phyloP scores from a whole-genome alignment of 1,284 basidiomycete species.

The Polyporus tsugae region DNA sequence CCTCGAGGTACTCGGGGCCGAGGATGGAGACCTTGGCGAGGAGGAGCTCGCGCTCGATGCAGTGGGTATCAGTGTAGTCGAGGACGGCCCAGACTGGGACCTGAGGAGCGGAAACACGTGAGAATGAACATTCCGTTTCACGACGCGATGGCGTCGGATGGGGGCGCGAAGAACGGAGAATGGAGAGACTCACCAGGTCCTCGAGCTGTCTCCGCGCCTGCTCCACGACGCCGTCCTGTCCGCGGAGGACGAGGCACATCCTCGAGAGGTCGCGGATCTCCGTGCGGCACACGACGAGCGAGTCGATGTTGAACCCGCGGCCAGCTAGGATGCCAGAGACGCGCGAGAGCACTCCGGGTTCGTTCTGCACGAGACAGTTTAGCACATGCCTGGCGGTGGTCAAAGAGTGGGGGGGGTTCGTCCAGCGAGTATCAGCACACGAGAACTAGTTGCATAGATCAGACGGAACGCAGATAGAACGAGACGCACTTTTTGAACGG shows the following conservation, averaged over 20 bases:
- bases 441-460: neutral
- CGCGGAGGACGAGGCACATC: constrained; percentile 97
- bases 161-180: constrained; percentile 3
- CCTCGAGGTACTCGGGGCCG: constrained; percentile 96
- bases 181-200: constrained; percentile 75
- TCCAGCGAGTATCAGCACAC: neutral
- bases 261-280: constrained; percentile 97
- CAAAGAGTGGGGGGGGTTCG: neutral
- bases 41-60: constrained; percentile 47
- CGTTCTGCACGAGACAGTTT: constrained; percentile 99
- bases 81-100: constrained; percentile 98
- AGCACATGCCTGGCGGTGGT: constrained; percentile 79
- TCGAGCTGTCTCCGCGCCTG: constrained; percentile 95
- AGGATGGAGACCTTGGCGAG: constrained; percentile 83
- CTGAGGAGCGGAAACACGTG: constrained; percentile 48
- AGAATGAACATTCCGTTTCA: neutral
- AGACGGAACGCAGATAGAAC: neutral
- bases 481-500: constrained; percentile 89
- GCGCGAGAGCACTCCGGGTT: constrained; percentile 97
- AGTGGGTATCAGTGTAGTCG: constrained; percentile 92
- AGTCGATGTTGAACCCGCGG: constrained; percentile 99
- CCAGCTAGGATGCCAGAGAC: constrained; percentile 98
- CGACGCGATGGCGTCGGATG: neutral
- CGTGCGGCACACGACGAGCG: constrained; percentile 97
- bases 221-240: constrained; percentile 98